Evolutionary conservation across 2,329 filamentous ascomycete species (phyloP).

Genomic region (Trichoderma cornu-damae): DNA sequence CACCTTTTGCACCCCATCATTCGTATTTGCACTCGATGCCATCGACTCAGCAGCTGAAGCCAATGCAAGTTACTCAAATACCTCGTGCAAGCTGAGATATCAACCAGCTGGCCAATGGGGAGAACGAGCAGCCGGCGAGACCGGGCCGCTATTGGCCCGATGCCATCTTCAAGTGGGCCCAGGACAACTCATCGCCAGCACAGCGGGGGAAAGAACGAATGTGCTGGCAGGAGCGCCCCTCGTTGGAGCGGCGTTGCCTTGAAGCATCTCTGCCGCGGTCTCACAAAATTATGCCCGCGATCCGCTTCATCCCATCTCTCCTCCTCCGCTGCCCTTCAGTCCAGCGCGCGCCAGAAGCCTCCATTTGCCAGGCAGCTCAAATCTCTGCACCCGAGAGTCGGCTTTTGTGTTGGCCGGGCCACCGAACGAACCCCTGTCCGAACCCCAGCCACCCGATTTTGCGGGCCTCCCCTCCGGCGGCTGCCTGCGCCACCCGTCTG

Average conservation of each 20-base stretch:
- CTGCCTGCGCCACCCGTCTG: conserved; percentile 20
- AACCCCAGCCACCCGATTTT: conserved; percentile 19
- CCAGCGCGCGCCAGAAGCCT: neutral
- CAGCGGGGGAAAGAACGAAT: neutral
- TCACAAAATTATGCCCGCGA: neutral
- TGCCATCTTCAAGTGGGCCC: neutral
- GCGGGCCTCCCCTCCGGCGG: conserved; percentile 16
- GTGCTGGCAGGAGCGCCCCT: conserved; percentile 1
- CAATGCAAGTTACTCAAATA: too few relatives aligned
- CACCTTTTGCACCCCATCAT: too few relatives aligned
- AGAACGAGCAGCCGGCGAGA: neutral
- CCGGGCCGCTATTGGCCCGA: neutral
- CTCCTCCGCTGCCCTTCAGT: neutral
- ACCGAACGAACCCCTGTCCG: conserved; percentile 16
- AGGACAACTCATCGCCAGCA: conserved; percentile 13
- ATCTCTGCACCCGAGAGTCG: neutral
- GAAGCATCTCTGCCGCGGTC: neutral
- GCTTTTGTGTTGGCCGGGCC: neutral
- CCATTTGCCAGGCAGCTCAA: neutral
- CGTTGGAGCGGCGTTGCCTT: neutral
- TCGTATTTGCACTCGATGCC: too few relatives aligned
- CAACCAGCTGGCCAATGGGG: neutral
- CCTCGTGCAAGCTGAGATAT: too few relatives aligned
- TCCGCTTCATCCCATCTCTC: neutral
- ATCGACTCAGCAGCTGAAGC: neutral